Conservation (phyloP, 2,329 filamentous ascomycete genomes). For the Berkeleyomyces rouxiae region DNA sequence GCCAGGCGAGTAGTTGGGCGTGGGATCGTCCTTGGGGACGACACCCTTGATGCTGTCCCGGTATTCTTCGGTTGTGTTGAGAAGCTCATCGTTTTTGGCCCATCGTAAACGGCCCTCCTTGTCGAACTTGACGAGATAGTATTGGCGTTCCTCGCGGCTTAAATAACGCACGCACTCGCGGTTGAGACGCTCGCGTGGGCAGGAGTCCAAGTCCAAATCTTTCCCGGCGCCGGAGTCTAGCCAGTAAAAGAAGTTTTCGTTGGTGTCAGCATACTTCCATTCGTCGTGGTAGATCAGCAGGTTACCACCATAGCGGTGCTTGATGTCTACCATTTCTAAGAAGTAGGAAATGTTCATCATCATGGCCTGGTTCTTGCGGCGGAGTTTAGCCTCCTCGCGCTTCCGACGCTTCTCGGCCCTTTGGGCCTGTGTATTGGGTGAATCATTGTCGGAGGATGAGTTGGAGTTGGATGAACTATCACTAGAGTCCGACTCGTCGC, state of each 20-base stretch:
- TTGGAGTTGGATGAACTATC: slow-evolving; percentile 17
- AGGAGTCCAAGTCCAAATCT: slow-evolving; percentile 50
- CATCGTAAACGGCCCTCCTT: slow-evolving; percentile 60
- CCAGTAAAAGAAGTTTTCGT: slow-evolving; percentile 91
- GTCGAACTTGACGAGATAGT: slow-evolving; percentile 68
- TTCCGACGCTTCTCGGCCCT: slow-evolving; percentile 27
- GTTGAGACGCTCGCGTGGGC: slow-evolving; percentile 58
- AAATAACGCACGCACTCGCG: slow-evolving; percentile 71
- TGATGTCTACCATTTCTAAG: slow-evolving; percentile 66
- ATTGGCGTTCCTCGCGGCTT: slow-evolving; percentile 61
- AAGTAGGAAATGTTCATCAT: slow-evolving; percentile 81
- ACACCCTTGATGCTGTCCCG: slow-evolving; percentile 68
- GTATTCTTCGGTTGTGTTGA: slow-evolving; percentile 60
- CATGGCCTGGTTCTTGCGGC: slow-evolving; percentile 47
- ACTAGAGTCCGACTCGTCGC: slow-evolving; percentile 21
- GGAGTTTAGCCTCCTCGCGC: slow-evolving; percentile 12
- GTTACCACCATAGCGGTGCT: slow-evolving; percentile 78
- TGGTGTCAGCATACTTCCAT: slow-evolving; percentile 63
- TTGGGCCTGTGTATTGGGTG: slow-evolving; percentile 21
- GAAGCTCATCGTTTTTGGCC: slow-evolving; percentile 64
- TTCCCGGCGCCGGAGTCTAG: slow-evolving; percentile 66
- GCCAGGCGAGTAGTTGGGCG: slow-evolving; percentile 32
- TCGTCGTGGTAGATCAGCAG: slow-evolving; percentile 65
- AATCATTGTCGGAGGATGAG: slow-evolving; percentile 18
- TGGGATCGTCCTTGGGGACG: slow-evolving; percentile 42